Percentiles rank a stretch among this genome's conserved stretches.
phyloP scores from a whole-genome alignment of 805 yeast genomes.

The Candida sakaeoensis region DNA sequence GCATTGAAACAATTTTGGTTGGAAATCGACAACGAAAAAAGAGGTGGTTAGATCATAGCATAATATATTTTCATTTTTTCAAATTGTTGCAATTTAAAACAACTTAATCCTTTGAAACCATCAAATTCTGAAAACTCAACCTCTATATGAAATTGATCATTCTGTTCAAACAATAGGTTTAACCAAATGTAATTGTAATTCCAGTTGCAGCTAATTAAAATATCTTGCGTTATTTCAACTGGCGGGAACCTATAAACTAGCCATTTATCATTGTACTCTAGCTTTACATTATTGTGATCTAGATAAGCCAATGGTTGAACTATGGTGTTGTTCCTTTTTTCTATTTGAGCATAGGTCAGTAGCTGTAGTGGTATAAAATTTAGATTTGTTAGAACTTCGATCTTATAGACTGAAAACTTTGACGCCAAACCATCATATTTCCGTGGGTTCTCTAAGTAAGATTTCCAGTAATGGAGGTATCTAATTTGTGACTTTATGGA shows the following conservation, averaged over 20 bases:
- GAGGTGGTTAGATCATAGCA: slow-evolving; percentile 25
- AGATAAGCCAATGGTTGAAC: background rate
- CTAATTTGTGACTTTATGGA: slow-evolving; percentile 67
- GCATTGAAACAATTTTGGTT: slow-evolving; percentile 28
- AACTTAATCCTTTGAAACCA: slow-evolving; percentile 61
- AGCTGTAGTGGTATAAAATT: background rate
- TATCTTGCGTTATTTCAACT: slow-evolving; percentile 1
- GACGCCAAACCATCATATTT: background rate
- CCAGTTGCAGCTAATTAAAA: slow-evolving; percentile 2
- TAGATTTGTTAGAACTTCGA: background rate
- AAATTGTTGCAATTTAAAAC: slow-evolving; percentile 51
- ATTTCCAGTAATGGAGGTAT: slow-evolving; percentile 56
- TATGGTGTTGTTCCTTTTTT: background rate
- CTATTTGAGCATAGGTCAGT: background rate
- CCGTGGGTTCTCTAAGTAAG: slow-evolving; percentile 6
- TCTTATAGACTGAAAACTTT: slow-evolving; percentile 1
- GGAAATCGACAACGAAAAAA: slow-evolving; percentile 20
- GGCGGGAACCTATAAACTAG: background rate
- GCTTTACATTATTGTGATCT: background rate
- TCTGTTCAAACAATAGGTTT: slow-evolving; percentile 41
- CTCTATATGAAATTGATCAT: background rate
- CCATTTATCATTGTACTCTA: background rate
- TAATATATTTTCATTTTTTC: slow-evolving; percentile 45
- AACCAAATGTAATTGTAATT: slow-evolving; percentile 19
- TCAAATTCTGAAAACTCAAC: slow-evolving; percentile 47